These are phyloP conservation scores for Lyophyllum atratum DNA, from an alignment of 768 basidiomycete species.

Conservation along the genomic window DNA sequence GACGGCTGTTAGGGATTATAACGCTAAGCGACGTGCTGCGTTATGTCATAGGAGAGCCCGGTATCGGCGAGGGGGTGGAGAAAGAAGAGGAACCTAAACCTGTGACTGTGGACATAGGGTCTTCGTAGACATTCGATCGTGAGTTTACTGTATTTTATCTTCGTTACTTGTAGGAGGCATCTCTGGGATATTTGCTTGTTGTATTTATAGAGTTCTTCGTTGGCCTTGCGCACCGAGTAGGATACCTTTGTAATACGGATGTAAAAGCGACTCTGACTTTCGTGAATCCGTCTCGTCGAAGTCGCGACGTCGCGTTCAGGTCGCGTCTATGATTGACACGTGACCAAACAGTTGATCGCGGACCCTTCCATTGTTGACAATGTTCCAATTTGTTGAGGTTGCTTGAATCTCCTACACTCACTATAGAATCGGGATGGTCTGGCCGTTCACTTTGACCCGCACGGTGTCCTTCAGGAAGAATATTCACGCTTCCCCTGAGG, in stretches of 20 bases:
- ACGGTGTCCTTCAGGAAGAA: constrained; percentile 23
- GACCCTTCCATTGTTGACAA: no score
- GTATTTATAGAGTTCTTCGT: constrained; percentile 9
- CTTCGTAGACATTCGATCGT: constrained; percentile 2
- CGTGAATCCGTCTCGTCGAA: no score
- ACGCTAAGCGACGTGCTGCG: constrained; percentile 87
- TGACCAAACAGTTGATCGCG: no score
- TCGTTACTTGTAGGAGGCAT: constrained; percentile 15
- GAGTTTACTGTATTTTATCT: not conserved
- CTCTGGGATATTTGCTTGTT: constrained; percentile 13
- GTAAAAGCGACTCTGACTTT: not conserved
- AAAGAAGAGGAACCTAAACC: constrained; percentile 21
- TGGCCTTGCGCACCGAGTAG: constrained; percentile 1
- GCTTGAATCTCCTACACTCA: no score
- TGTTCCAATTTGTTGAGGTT: no score
- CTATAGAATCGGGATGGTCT: constrained; percentile 25
- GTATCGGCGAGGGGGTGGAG: constrained; percentile 47
- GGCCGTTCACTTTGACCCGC: constrained; percentile 33
- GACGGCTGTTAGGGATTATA: constrained; percentile 82
- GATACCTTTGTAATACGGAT: constrained; percentile 10
- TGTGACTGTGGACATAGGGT: not conserved
- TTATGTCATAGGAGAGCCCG: constrained; percentile 73
- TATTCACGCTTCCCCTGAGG: constrained; percentile 20
- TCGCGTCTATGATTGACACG: no score
- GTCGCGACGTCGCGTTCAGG: no score